Evolutionary conservation across 1,139 yeast species (phyloP), one percentile per base, ranked within the genome.

Genomic region (Kazachstania sp.): DNA sequence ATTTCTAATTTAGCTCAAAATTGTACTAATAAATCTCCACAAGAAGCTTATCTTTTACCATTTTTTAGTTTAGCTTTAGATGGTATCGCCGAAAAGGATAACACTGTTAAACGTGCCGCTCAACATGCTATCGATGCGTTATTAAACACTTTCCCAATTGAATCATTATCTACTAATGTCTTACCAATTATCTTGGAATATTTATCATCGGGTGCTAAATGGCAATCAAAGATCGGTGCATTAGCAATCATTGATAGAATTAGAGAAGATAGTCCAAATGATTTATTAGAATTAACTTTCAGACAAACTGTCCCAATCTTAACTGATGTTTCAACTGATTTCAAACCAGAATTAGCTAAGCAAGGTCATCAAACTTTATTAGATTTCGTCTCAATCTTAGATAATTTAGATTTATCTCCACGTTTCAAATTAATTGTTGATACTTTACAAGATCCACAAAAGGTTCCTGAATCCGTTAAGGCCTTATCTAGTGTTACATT

Each of bases 271-370:
- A 82, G 85, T 43, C 95, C 97, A 46, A 79, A 84, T 39, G 97
- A 92, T 69, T 73, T 86, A 57, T 71, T 92, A 59, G 97, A 92
- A 68, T 69, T 83, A 62, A 79, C 81, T 56, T 90, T 92, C 67
- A 79, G 83, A 51, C 78, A 77, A 50, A 78, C 86, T 9, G 79
- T 92, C 28, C 98, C 98, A 26, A 77, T 85, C 8, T 75, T 92
- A 59, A 86, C 95, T 40, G 95, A 86, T 66, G 77, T 83, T 68
- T 79, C 95, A 56, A 92, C 95, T 51, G 98, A 92, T 68, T 87
- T 92, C 75, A 92, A 92, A 71, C 96, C 97, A 2, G 98, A 92
- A 70, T 76, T 92, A 52, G 87, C 97, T 38, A 83, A 85, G 60
- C 87, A 81, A 53, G 97, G 97, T 56, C 72, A 81, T 56, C 74